A percentile compares a stretch with the other conserved stretches of the same genome.
Conservation (phyloP, 1,284 basidiomycete species). For the Moesziomyces sp. region DNA sequence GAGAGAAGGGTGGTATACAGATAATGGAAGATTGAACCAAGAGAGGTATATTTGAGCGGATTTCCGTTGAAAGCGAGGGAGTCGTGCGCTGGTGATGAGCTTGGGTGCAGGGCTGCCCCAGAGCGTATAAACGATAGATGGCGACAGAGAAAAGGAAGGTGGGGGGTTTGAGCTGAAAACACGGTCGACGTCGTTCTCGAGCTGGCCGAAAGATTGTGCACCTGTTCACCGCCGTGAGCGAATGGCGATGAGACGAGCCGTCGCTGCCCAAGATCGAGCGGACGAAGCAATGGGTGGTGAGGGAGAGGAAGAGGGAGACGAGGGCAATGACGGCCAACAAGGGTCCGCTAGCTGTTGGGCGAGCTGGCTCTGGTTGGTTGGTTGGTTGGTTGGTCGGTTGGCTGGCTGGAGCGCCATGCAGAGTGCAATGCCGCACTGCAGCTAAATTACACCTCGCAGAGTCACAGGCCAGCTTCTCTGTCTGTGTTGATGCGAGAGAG, state of each 20-base stretch:
- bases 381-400: too few species aligned
- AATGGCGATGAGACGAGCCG: slow-evolving; percentile 10
- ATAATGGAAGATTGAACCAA: too few species aligned
- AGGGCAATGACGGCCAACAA: not conserved
- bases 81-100: too few species aligned
- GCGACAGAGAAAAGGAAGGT: not conserved
- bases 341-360: too few species aligned
- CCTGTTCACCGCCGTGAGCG: slow-evolving; percentile 3
- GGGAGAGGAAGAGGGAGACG: not conserved
- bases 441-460: not conserved
- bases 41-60: too few species aligned
- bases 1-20: too few species aligned
- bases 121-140: not conserved
- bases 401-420: not conserved
- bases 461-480: not conserved
- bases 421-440: not conserved
- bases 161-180: not conserved
- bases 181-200: not conserved
- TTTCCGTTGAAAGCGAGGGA: too few species aligned
- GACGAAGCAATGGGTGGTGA: slow-evolving; percentile 29
- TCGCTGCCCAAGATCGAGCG: slow-evolving; percentile 27
- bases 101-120: too few species aligned
- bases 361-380: not conserved
- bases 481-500: not conserved
- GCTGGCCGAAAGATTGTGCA: not conserved